Conservation (phyloP, 2,329 filamentous ascomycete genomes). For the Calonectria fujianensis region DNA sequence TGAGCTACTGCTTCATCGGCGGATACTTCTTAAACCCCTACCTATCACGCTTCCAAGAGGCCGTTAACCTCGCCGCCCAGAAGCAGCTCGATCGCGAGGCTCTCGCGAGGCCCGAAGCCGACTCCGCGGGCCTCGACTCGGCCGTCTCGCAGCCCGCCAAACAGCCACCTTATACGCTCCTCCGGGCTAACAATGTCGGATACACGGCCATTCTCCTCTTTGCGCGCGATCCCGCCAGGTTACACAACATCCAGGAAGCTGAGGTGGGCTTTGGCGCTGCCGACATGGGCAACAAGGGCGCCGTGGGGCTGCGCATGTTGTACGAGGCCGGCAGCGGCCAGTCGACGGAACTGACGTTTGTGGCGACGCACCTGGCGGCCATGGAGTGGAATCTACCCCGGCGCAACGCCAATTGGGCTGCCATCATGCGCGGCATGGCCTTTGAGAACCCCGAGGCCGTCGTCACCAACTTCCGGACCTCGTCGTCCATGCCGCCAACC, state of each 20-base stretch:
- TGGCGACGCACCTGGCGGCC: conserved; percentile 90
- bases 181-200: conserved; percentile 85
- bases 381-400: conserved; percentile 86
- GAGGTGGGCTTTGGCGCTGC: conserved; percentile 89
- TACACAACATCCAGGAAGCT: conserved; percentile 83
- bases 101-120: conserved; percentile 18
- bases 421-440: conserved; percentile 85
- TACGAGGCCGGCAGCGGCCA: conserved; percentile 64
- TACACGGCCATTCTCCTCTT: conserved; percentile 95
- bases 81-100: conserved; percentile 42
- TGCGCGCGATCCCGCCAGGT: conserved; percentile 76
- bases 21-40: conserved; percentile 86
- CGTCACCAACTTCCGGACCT: conserved; percentile 52
- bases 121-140: conserved; percentile 34
- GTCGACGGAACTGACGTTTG: conserved; percentile 84
- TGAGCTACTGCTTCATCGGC: conserved; percentile 90
- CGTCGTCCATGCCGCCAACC: conserved; percentile 51
- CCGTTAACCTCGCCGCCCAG: conserved; percentile 78
- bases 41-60: conserved; percentile 81
- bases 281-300: conserved; percentile 97
- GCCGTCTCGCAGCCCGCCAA: conserved; percentile 52
- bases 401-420: conserved; percentile 92
- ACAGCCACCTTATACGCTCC: conserved; percentile 78
- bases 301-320: conserved; percentile 84
- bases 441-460: conserved; percentile 77